Conservation (phyloP, 257 asterid genomes). For the Solanum verrucosum region DNA sequence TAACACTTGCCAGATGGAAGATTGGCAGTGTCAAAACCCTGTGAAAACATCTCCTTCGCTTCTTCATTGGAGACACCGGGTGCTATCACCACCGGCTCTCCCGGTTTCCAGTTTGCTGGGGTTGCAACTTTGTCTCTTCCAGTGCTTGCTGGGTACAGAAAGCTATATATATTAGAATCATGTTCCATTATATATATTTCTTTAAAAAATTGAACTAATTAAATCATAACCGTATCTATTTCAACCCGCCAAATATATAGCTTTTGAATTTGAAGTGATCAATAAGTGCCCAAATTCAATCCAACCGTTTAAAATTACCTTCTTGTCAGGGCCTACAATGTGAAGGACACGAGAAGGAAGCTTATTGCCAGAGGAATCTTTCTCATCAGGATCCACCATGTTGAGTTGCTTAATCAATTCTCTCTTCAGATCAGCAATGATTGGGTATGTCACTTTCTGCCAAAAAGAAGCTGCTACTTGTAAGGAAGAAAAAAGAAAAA, state of each 20-base stretch:
- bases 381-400: constrained; percentile 81
- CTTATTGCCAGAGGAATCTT: constrained; percentile 26
- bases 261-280: too few species aligned
- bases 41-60: constrained; percentile 55
- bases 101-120: constrained; percentile 76
- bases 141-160: constrained; percentile 69
- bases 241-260: too few species aligned
- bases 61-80: constrained; percentile 44
- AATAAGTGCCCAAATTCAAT: too few species aligned
- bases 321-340: constrained; percentile 75
- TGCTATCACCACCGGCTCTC: constrained; percentile 48
- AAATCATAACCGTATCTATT: too few species aligned
- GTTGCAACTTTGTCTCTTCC: constrained; percentile 74
- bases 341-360: constrained; percentile 72
- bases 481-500: not conserved
- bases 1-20: constrained; percentile 70
- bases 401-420: constrained; percentile 53
- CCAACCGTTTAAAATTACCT: not conserved
- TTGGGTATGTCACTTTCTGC: constrained; percentile 60
- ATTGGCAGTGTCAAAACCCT: constrained; percentile 36
- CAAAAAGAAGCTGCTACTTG: not conserved
- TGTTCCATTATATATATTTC: too few species aligned
- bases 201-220: too few species aligned
- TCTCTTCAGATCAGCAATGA: constrained; percentile 56
- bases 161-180: constrained; percentile 16